phyloP scores from a whole-genome alignment of 352 stramenopile genomes.

The Phytophthora citricola region DNA sequence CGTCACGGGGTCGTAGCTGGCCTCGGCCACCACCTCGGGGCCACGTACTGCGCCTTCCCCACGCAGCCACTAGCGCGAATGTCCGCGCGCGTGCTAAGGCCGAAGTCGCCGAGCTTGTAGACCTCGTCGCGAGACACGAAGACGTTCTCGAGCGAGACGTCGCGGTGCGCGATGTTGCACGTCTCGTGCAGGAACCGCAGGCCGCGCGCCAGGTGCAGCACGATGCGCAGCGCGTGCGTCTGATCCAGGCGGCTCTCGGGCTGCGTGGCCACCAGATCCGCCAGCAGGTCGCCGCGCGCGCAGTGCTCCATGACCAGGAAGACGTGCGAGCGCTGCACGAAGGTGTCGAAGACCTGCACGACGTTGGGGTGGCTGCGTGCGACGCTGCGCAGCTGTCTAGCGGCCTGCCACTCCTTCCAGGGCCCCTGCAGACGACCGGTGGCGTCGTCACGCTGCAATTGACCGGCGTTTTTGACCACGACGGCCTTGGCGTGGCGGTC shows the following conservation, averaged over 20 bases:
- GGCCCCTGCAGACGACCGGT: slow-evolving; percentile 25
- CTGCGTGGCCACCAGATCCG: slow-evolving; percentile 38
- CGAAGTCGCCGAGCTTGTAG: slow-evolving; percentile 68
- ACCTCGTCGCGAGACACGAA: slow-evolving; percentile 45
- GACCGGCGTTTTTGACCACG: slow-evolving; percentile 40
- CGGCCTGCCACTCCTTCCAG: slow-evolving; percentile 41
- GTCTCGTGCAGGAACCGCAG: slow-evolving; percentile 38
- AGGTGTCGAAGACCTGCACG: slow-evolving; percentile 44
- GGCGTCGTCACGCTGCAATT: slow-evolving; percentile 22
- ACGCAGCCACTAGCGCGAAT: slow-evolving; percentile 24
- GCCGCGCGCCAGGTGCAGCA: slow-evolving; percentile 40
- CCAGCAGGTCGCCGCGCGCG: slow-evolving; percentile 50
- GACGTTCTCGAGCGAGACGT: slow-evolving; percentile 75
- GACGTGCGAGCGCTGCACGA: slow-evolving; percentile 40
- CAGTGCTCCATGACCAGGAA: slow-evolving; percentile 73
- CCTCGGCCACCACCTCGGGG: slow-evolving; percentile 42
- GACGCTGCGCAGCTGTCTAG: slow-evolving; percentile 21
- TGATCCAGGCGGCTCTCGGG: slow-evolving; percentile 32
- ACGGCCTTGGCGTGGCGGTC: slow-evolving; percentile 7
- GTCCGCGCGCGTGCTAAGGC: slow-evolving; percentile 46
- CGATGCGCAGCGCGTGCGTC: slow-evolving; percentile 33
- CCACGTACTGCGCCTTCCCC: slow-evolving; percentile 46
- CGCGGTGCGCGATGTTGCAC: slow-evolving; percentile 48
- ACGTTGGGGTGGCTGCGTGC: slow-evolving; percentile 41
- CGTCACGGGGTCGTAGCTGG: slow-evolving; percentile 38